Evolutionary conservation across 1,284 basidiomycete genomes (phyloP).

Genomic region (Boletus semigastroideus): DNA sequence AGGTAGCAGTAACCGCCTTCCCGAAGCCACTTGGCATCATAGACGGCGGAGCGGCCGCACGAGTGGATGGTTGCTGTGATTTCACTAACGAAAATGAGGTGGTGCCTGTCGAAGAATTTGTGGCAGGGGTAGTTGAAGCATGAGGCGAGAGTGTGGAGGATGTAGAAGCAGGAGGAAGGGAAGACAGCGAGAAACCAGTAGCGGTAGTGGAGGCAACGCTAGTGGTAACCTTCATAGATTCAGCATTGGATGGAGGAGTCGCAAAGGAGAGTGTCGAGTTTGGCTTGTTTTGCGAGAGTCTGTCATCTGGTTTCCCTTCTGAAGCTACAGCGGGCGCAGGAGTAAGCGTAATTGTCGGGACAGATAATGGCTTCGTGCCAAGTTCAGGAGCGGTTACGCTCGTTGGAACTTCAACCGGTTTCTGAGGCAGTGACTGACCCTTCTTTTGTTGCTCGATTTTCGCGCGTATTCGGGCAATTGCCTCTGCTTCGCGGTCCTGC

Average conservation of each 20-base stretch:
- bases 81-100: constrained; percentile 20
- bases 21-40: constrained; percentile 27
- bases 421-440: constrained; percentile 20
- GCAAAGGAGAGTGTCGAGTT: constrained; percentile 14
- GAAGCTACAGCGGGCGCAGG: constrained; percentile 18
- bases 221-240: constrained; percentile 13
- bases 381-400: constrained; percentile 28
- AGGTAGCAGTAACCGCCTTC: constrained; percentile 10
- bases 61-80: constrained; percentile 12
- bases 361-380: constrained; percentile 16
- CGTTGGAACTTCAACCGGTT: constrained; percentile 12
- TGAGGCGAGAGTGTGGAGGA: constrained; percentile 8
- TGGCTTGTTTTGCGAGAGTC: constrained; percentile 16
- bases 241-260: constrained; percentile 9
- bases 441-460: constrained; percentile 45
- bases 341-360: constrained; percentile 33
- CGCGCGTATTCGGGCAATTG: constrained; percentile 65
- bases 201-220: constrained; percentile 5
- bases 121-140: background rate
- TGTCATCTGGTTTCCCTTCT: constrained; percentile 6
- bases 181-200: constrained; percentile 13
- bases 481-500: constrained; percentile 73
- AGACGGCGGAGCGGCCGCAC: constrained; percentile 16
- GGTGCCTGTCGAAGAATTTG: constrained; percentile 4
- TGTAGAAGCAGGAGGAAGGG: constrained; percentile 10